These are phyloP conservation scores for Hortiboletus campestris DNA, from an alignment of 768 basidiomycete species.

Conservation along the genomic window DNA sequence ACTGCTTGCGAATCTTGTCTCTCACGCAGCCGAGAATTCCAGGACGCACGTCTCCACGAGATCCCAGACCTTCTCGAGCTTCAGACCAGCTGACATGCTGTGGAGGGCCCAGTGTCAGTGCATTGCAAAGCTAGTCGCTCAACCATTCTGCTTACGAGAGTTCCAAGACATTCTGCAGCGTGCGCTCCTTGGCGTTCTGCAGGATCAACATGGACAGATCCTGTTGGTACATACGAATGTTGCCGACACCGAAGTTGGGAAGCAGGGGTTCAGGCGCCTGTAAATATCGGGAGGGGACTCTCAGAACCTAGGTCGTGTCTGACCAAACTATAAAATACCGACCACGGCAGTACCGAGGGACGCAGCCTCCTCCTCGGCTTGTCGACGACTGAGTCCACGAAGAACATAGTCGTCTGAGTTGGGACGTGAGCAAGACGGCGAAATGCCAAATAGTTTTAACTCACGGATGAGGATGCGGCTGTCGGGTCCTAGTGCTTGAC, in stretches of 20 bases:
- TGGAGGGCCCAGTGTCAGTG: not conserved
- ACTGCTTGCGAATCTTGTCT: not conserved
- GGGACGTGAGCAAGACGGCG: not conserved
- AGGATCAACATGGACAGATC: slow-evolving; percentile 32
- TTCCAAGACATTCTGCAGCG: slow-evolving; percentile 25
- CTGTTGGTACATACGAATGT: slow-evolving; percentile 27
- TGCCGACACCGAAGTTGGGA: slow-evolving; percentile 34
- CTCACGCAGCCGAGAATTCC: slow-evolving; percentile 25
- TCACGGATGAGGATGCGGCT: slow-evolving; percentile 34
- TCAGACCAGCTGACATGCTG: slow-evolving; percentile 26
- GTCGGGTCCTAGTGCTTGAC: slow-evolving; percentile 28
- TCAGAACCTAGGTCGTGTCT: not conserved
- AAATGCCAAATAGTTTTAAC: not conserved
- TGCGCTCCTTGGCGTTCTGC: slow-evolving; percentile 35
- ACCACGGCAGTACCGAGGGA: slow-evolving; percentile 17
- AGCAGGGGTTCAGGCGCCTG: slow-evolving; percentile 36
- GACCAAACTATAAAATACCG: not conserved
- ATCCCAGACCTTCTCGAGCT: slow-evolving; percentile 33
- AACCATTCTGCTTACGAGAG: slow-evolving; percentile 24
- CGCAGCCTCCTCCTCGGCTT: slow-evolving; percentile 10
- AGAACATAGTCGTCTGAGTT: slow-evolving; percentile 25
- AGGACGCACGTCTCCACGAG: slow-evolving; percentile 26
- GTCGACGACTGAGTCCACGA: slow-evolving; percentile 14
- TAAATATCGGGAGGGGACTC: not conserved
- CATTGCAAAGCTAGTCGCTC: not conserved